Base-by-base conservation (phyloP, 2,329 filamentous ascomycete genomes). In the Neoarthrinium moseri region DNA sequence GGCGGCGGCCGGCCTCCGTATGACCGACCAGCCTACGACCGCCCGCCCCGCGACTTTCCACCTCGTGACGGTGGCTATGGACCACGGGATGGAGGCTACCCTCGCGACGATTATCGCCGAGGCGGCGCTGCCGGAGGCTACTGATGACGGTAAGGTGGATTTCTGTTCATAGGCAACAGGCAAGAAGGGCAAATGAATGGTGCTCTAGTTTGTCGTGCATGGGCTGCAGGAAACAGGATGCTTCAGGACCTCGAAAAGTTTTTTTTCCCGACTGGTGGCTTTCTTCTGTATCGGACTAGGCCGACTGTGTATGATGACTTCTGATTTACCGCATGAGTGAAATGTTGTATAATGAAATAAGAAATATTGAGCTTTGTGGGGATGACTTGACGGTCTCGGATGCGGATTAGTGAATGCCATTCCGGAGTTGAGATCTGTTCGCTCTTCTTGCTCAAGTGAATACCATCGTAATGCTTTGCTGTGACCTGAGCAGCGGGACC, bases 1-100 rank as follows among this genome's bases (percentile, higher is more conserved):
- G 77, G 37, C 18, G 42, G 37, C 53, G 78, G 82, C 45, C 75
- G 78, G 15, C 74, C 75, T 29, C 72, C 73, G 2, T 63, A 71
- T 33, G 75, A 80, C 51, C 73, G 73, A 45, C 73, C 73, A 27
- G 69, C 76, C 7, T 69, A 77, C 33, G 77, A 83, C 60, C 56
- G 70, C 18, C 58, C 62, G 49, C 42, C 42, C 4, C 42, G 42
- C 20, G 42, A 80, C 51, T 73, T 73, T 46, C 72, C 72, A 26
- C 70, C 76, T 11, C 69, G 77, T 33, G 77, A 80, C 41, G 61
- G 68, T 59, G 69, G 72, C 30, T 62, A 61, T 45, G 56, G 70
- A 18, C 61, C 60, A 52, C 57, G 60, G 5, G 43, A 33, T 13
- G 36, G 37, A 13, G 62, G 53, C 30, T 62, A 62, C 44, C 61